Evolutionary conservation across 2,329 filamentous ascomycete species (phyloP), one percentile per base, ranked within the genome.

Genomic region (Conoideocrella luteorostrata): DNA sequence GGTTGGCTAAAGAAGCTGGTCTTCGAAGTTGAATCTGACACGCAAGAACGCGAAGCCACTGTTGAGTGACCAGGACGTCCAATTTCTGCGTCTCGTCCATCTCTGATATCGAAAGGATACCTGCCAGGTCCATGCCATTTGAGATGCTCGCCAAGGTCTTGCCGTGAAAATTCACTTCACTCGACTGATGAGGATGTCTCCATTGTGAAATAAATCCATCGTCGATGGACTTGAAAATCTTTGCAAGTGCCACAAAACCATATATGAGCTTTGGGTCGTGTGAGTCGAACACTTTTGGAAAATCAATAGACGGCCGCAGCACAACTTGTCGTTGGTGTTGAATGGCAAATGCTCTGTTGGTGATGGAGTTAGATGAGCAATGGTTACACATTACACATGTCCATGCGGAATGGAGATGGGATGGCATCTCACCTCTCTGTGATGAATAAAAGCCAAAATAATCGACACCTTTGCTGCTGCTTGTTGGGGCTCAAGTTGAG

Each of bases 391-490:
- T 13, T 13, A 29, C 9, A 29, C 26, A 29, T 29, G 9, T 29
- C n/a, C n/a, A n/a, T n/a, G n/a, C n/a, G n/a, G n/a, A n/a, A n/a
- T n/a, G n/a, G 13, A 29, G 26, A 29, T 29, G 26, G 26, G 26
- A 9, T 29, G 26, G 13, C 26, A 29, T 29, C 13, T 29, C 9
- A 53, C 51, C 52, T 44, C 38, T 54, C 52, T 7, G 51, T 53
- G 20, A 54, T 42, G 34, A 53, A 54, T 4, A 54, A 39, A 6
- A 54, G 45, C 52, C 52, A 54, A 44, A 53, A 54, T 18, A 54
- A 35, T 9, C 50, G 45, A n/a, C 44, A 35, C 11, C 47, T 34
- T 13, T 49, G 44, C 36, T 53, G 49, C 15, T 38, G 44, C n/a
- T 39, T 46, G 9, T 47, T 38, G 5, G 43, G 13, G 15, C 49